Percentiles rank a stretch among this genome's conserved stretches.
Evolutionary conservation across 805 yeast species (phyloP).

Genomic region (Tetrapisispora nanseiensis): DNA sequence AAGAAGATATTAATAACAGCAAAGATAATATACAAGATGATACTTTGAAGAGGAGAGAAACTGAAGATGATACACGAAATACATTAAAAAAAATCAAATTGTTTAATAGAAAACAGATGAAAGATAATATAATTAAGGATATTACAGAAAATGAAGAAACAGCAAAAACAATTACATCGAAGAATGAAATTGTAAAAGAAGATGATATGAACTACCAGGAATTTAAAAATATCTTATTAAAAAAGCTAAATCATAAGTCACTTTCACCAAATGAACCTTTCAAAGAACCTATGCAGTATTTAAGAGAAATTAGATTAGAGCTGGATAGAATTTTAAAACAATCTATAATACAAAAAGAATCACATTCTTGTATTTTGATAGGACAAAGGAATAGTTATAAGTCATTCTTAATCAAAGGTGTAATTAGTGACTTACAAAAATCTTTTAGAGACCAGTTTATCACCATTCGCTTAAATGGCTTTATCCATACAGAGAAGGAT

Average conservation of each 20-base stretch:
- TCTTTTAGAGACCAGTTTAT: conserved; percentile 44
- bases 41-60: no score
- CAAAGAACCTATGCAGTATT: conserved; percentile 12
- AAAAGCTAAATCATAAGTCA: conserved; percentile 13
- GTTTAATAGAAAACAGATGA: neutral
- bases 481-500: conserved; percentile 57
- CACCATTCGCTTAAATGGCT: conserved; percentile 56
- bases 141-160: no score
- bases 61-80: neutral
- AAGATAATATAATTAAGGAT: conserved; percentile 2
- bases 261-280: conserved; percentile 13
- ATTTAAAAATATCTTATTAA: conserved; percentile 16
- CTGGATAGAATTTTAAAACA: conserved; percentile 50
- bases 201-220: no score
- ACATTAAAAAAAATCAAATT: conserved; percentile 1
- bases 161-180: no score
- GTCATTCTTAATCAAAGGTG: conserved; percentile 49
- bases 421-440: conserved; percentile 36
- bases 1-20: neutral
- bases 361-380: conserved; percentile 68
- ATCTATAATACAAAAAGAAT: conserved; percentile 58
- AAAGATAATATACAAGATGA: neutral
- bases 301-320: conserved; percentile 30
- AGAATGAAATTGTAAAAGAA: no score
- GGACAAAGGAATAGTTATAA: conserved; percentile 82